phyloP scores from a whole-genome alignment of 768 basidiomycete species.

The Serendipita sp. region DNA sequence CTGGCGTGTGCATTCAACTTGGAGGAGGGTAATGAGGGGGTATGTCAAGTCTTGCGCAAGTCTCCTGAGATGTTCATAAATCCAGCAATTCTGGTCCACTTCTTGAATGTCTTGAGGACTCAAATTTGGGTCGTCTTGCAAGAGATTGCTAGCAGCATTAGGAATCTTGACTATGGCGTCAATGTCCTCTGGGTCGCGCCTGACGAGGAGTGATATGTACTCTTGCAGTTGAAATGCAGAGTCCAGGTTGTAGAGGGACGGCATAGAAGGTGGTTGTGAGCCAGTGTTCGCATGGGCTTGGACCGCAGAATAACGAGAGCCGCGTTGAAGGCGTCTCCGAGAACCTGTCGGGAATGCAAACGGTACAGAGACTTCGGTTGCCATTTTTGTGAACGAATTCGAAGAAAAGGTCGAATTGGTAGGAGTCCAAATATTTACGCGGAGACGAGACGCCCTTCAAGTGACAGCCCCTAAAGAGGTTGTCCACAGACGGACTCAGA shows the following conservation, averaged over 20 bases:
- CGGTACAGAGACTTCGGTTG: not conserved
- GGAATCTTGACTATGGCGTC: constrained; percentile 67
- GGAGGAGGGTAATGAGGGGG: constrained; percentile 68
- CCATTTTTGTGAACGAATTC: not conserved
- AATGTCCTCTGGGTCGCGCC: constrained; percentile 77
- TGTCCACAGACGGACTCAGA: not conserved
- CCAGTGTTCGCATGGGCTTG: not conserved
- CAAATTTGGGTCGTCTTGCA: constrained; percentile 11
- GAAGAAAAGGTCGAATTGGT: not conserved
- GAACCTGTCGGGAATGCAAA: not conserved
- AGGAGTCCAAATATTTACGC: not conserved
- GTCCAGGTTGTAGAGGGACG: constrained; percentile 32
- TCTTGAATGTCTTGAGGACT: constrained; percentile 20
- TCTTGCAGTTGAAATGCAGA: constrained; percentile 93
- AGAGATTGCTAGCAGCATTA: constrained; percentile 16
- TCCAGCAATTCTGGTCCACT: constrained; percentile 76
- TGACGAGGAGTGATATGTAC: constrained; percentile 78
- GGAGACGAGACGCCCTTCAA: not conserved
- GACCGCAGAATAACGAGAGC: not conserved
- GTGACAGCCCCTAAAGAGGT: not conserved
- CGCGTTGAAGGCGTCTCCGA: not conserved
- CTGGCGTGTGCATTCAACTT: constrained; percentile 70
- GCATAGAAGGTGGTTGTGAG: constrained; percentile 8
- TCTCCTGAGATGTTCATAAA: constrained; percentile 59
- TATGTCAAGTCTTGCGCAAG: constrained; percentile 77